Base-by-base conservation (phyloP, 1,139 yeast genomes). In the Suhomyces terraborum region DNA sequence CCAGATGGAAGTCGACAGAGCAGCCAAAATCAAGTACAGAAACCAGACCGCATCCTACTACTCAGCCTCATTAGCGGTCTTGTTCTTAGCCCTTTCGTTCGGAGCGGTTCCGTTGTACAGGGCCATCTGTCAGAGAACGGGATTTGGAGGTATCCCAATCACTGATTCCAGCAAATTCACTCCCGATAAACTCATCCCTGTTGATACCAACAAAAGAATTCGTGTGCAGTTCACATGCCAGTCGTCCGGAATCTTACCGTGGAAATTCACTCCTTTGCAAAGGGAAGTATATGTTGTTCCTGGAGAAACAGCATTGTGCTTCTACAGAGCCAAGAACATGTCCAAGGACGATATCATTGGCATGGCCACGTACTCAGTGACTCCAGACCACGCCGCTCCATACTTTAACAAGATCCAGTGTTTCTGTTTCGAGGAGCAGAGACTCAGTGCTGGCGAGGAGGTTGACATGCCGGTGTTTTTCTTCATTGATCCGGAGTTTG, bases 381-480 rank as follows among this genome's bases (percentile, higher is more conserved):
- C 96, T 0, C 99, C 99, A 0, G 98, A 93, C 52, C 91, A 87
- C 53, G 96, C 94, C 8, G 96, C 98, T 1, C 96, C 89, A 5
- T 94, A 93, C 64, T 93, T 93, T 69, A 88, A 88, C 68, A 93
- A 93, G 65, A 93, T 93, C 56, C 98, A 93, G 62, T 93, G 99
- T 64, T 93, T 93, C 67, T 93, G 99, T 61, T 93, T 94, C 60
- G 99, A 93, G 66, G 98, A 93, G 61, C 99, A 93, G 64, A 77
- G 88, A 61, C 72, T 93, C 50, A 77, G 84, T 43, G 96, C 97
- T 1, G 98, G 98, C 6, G 99, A 94, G 67, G 98, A 93, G 61
- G 96, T 94, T 12, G 99, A 94, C 59, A 93, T 94, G 98, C 99
- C 99, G 0, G 91, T 93, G 13, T 94, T 94, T 68, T 94, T 94